phyloP scores from a whole-genome alignment of 495 filamentous ascomycete species.

The Tuber calosporum region DNA sequence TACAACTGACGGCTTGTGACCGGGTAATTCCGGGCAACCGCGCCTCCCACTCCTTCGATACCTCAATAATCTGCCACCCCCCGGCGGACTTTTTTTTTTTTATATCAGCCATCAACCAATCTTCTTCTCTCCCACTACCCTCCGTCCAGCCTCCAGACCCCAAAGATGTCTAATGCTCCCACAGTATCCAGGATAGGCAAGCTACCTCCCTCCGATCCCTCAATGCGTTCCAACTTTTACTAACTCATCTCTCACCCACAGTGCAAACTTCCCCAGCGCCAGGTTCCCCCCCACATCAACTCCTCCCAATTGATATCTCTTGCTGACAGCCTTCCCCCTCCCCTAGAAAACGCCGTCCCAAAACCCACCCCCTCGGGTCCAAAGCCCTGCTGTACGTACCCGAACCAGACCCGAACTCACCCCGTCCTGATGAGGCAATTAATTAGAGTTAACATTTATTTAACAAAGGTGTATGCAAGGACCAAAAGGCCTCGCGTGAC shows the following conservation, averaged over 20 bases:
- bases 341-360: conserved; percentile 21
- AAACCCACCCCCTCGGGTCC: conserved; percentile 24
- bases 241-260: neutral
- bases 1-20: neutral
- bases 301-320: neutral
- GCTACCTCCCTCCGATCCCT: neutral
- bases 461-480: conserved; percentile 69
- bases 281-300: conserved; percentile 8
- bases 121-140: conserved; percentile 2
- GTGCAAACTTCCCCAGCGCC: conserved; percentile 16
- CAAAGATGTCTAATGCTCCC: conserved; percentile 15
- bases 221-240: neutral
- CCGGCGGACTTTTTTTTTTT: neutral
- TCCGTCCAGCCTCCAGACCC: neutral
- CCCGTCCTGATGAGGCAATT: neutral
- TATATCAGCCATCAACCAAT: neutral
- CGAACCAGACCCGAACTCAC: neutral
- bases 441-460: neutral
- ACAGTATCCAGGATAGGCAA: conserved; percentile 27
- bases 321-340: conserved; percentile 2
- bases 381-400: conserved; percentile 38
- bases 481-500: conserved; percentile 84
- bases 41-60: too few species aligned
- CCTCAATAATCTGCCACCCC: neutral
- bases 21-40: neutral